These are phyloP conservation scores for Hamigera avellanea DNA, from an alignment of 495 filamentous ascomycete species.

Conservation along the genomic window DNA sequence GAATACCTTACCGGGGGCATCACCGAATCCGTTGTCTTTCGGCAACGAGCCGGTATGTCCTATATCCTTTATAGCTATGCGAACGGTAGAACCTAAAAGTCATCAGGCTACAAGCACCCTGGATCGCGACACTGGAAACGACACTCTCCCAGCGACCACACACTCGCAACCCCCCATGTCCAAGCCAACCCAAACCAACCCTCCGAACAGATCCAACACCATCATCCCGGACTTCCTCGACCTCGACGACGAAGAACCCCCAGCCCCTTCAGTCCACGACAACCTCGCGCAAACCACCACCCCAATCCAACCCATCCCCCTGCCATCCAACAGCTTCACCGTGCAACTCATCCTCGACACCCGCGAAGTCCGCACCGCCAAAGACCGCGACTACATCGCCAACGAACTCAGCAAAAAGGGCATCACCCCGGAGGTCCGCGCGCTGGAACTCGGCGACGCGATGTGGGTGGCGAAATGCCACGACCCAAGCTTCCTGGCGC, in stretches of 20 bases:
- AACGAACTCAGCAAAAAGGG: conserved; percentile 58
- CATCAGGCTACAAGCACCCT: too few species aligned
- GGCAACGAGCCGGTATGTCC: conserved; percentile 9
- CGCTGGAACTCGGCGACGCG: conserved; percentile 63
- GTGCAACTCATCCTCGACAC: conserved; percentile 65
- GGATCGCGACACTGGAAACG: too few species aligned
- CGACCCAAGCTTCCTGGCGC: conserved; percentile 42
- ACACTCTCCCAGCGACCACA: too few species aligned
- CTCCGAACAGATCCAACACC: too few species aligned
- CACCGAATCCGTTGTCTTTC: conserved; percentile 11
- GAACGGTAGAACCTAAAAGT: too few species aligned
- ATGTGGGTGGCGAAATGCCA: conserved; percentile 72
- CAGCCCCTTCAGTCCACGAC: too few species aligned
- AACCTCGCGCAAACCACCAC: too few species aligned
- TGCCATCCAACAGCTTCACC: conserved; percentile 55
- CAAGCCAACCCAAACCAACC: too few species aligned
- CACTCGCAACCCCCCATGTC: too few species aligned
- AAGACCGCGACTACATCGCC: conserved; percentile 68
- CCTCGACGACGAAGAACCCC: not conserved
- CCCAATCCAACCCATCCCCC: conserved; percentile 36
- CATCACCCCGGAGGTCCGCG: conserved; percentile 50
- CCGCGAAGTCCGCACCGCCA: conserved; percentile 67
- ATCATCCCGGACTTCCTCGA: too few species aligned
- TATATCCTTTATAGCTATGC: not conserved
- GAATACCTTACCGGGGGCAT: conserved; percentile 25